phyloP scores from a whole-genome alignment of 139 green algal genomes.

The Micractinium sp. region DNA sequence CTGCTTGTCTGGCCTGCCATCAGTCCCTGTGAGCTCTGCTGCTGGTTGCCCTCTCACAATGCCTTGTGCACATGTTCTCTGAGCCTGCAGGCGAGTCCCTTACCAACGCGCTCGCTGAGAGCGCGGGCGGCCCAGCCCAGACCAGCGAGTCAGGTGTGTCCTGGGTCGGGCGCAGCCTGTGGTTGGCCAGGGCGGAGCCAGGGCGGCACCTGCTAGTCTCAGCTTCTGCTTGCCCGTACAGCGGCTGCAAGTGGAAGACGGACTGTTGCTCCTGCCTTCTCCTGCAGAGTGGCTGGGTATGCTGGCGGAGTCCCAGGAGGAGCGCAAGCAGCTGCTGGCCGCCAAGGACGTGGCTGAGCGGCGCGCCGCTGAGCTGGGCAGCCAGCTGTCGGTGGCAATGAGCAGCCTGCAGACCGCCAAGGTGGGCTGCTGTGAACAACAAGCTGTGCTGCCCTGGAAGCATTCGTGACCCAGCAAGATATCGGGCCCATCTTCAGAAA shows the following conservation, averaged over 20 bases:
- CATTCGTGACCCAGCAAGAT: no score
- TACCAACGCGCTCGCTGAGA: background rate
- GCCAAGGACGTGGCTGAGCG: constrained; percentile 4
- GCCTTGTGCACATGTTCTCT: background rate
- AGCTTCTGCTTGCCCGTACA: background rate
- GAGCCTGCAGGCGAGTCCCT: constrained; percentile 1
- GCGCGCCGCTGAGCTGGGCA: constrained; percentile 8
- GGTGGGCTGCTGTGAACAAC: background rate
- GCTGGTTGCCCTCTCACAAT: background rate
- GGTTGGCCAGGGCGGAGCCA: background rate
- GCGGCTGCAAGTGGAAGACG: no score
- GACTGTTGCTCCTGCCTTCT: background rate
- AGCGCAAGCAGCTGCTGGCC: background rate
- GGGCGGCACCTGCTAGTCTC: background rate
- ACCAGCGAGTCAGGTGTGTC: background rate
- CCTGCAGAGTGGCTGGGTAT: constrained; percentile 8
- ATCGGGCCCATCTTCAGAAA: no score
- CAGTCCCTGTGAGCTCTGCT: background rate
- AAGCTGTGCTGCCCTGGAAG: background rate
- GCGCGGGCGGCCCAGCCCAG: background rate
- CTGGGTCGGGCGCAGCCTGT: background rate
- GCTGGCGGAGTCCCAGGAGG: background rate
- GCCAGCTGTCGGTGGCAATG: background rate
- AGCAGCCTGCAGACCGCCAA: constrained; percentile 17
- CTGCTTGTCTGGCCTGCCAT: no score